phyloP scores from a whole-genome alignment of 352 stramenopile species.

The Pythium utonaiense region DNA sequence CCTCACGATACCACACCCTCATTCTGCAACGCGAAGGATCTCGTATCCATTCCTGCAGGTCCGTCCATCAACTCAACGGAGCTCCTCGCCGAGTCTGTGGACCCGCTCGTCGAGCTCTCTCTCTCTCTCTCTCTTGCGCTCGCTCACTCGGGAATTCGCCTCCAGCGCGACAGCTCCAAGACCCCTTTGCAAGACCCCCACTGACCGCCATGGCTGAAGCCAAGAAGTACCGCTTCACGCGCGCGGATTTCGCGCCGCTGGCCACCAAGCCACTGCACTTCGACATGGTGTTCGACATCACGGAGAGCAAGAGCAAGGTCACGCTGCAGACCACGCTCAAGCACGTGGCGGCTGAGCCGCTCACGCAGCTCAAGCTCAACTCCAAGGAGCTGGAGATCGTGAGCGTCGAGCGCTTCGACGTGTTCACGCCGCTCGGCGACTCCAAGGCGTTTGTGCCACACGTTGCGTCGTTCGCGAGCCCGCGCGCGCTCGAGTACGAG shows the following conservation, averaged over 20 bases:
- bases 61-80: background rate
- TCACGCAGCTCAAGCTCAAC: conserved; percentile 66
- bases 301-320: conserved; percentile 52
- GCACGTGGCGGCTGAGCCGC: conserved; percentile 34
- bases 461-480: conserved; percentile 46
- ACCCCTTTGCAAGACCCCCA: background rate
- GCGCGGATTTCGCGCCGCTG: conserved; percentile 60
- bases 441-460: conserved; percentile 54
- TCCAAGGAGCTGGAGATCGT: conserved; percentile 69
- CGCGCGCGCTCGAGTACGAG: conserved; percentile 38
- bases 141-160: conserved; percentile 26
- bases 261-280: conserved; percentile 69
- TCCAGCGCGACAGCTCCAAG: conserved; percentile 6
- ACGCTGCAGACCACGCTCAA: conserved; percentile 69
- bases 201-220: conserved; percentile 3
- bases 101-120: no score
- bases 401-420: conserved; percentile 47
- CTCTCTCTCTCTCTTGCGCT: no score
- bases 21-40: conserved; percentile 10
- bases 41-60: conserved; percentile 11
- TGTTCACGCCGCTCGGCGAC: conserved; percentile 39
- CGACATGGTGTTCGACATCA: conserved; percentile 81
- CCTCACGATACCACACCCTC: background rate
- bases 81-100: conserved; percentile 1
- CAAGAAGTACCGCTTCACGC: conserved; percentile 77